A percentile compares a stretch with the other conserved stretches of the same genome.
phyloP scores from a whole-genome alignment of 2,329 filamentous ascomycete species.

The Penicillium decumbens region DNA sequence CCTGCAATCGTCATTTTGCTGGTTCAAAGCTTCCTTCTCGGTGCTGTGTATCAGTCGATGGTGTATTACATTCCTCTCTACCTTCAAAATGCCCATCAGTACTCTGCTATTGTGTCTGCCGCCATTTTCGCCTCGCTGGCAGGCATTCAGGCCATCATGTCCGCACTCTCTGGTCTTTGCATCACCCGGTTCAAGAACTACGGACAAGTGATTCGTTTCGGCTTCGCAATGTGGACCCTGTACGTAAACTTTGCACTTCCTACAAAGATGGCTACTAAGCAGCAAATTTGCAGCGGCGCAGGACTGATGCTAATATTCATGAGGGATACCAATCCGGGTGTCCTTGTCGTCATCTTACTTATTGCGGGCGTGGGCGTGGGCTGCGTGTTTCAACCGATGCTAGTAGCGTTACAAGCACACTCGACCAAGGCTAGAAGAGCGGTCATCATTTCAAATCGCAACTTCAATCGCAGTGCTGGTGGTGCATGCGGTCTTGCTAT shows the following conservation, averaged over 20 bases:
- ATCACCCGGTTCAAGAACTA: slow-evolving; percentile 55
- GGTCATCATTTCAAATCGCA: slow-evolving; percentile 57
- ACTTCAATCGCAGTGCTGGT: slow-evolving; percentile 56
- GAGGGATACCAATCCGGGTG: background rate
- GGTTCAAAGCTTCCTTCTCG: slow-evolving; percentile 55
- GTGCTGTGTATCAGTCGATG: slow-evolving; percentile 54
- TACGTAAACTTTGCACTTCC: slow-evolving; percentile 11
- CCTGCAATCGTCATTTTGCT: slow-evolving; percentile 52
- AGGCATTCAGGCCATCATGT: slow-evolving; percentile 37
- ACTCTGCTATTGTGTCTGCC: slow-evolving; percentile 46
- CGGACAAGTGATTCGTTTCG: slow-evolving; percentile 52
- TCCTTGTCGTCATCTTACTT: background rate
- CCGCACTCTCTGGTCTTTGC: slow-evolving; percentile 49
- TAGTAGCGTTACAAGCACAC: slow-evolving; percentile 56
- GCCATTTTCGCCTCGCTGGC: slow-evolving; percentile 48
- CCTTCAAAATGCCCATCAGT: slow-evolving; percentile 52
- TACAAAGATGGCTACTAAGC: background rate
- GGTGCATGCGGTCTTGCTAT: slow-evolving; percentile 55
- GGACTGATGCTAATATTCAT: background rate
- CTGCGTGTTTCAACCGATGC: slow-evolving; percentile 46
- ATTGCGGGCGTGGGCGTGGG: slow-evolving; percentile 52
- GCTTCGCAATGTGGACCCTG: slow-evolving; percentile 44
- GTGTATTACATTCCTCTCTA: slow-evolving; percentile 59
- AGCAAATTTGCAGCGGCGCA: background rate
- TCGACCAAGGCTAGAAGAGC: slow-evolving; percentile 53